phyloP scores from a whole-genome alignment of 768 basidiomycete genomes.

The Lactarius psammicola region DNA sequence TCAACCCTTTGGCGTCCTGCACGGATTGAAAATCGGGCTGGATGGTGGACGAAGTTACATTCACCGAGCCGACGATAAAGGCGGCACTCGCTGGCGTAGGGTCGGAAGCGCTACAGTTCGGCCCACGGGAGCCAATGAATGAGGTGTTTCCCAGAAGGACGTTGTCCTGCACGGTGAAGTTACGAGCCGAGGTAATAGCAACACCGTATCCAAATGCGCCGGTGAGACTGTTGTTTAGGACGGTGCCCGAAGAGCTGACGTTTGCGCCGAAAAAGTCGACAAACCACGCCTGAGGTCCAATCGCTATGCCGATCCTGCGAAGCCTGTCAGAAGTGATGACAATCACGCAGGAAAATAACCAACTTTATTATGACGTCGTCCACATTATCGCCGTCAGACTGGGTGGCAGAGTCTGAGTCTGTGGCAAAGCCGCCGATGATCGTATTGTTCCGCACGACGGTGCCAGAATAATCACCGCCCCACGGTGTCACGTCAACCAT shows the following conservation, averaged over 20 bases:
- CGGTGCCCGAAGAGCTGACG: slow-evolving; percentile 51
- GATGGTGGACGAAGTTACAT: slow-evolving; percentile 41
- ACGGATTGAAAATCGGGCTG: slow-evolving; percentile 56
- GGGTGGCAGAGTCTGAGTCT: slow-evolving; percentile 39
- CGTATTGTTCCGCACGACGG: slow-evolving; percentile 63
- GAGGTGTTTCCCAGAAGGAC: slow-evolving; percentile 64
- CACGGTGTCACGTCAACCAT: slow-evolving; percentile 72
- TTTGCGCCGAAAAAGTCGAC: slow-evolving; percentile 55
- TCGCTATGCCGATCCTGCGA: slow-evolving; percentile 71
- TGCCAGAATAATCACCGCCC: slow-evolving; percentile 61
- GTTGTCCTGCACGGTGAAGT: slow-evolving; percentile 69
- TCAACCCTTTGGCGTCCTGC: slow-evolving; percentile 54
- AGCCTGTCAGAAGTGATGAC: slow-evolving; percentile 11
- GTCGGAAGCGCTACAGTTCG: slow-evolving; percentile 56
- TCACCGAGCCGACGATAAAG: slow-evolving; percentile 55
- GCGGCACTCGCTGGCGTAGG: slow-evolving; percentile 53
- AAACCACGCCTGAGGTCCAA: slow-evolving; percentile 78
- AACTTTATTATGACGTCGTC: slow-evolving; percentile 71
- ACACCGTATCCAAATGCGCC: slow-evolving; percentile 77
- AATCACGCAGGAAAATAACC: slow-evolving; percentile 30
- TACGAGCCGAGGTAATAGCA: slow-evolving; percentile 57
- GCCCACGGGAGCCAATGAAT: slow-evolving; percentile 68
- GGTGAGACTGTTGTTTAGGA: slow-evolving; percentile 55
- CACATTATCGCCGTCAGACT: slow-evolving; percentile 53
- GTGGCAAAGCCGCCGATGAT: slow-evolving; percentile 71